These are phyloP conservation scores for Scenedesmus sp. DNA, from an alignment of 163 green algal species.

Conservation along the genomic window DNA sequence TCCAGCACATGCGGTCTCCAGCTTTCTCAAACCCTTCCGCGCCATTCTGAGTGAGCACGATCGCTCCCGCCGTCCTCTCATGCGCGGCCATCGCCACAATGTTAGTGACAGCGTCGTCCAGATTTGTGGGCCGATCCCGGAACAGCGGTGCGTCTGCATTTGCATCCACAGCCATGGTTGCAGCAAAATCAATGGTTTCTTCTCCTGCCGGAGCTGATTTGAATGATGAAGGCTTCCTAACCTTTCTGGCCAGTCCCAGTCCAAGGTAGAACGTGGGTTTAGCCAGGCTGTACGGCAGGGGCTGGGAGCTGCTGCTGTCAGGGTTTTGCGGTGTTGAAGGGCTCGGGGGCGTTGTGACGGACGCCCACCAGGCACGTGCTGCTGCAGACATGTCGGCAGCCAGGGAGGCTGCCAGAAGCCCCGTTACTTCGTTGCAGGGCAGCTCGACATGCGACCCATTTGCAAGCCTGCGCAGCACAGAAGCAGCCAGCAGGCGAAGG, in stretches of 20 bases:
- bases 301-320: background rate
- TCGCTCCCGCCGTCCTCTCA: background rate
- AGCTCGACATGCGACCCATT: background rate
- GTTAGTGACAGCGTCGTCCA: background rate
- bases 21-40: background rate
- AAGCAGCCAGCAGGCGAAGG: background rate
- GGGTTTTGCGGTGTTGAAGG: background rate
- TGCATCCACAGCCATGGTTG: too few species aligned
- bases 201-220: background rate
- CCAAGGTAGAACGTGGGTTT: conserved; percentile 1
- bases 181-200: background rate
- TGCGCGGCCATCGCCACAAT: background rate
- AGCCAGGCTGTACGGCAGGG: background rate
- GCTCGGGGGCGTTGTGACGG: background rate
- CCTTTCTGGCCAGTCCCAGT: background rate
- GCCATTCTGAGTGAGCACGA: background rate
- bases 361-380: background rate
- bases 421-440: background rate
- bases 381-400: background rate
- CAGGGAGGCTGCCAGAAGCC: background rate
- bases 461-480: background rate
- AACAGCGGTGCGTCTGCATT: background rate
- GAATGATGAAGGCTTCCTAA: background rate
- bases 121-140: background rate
- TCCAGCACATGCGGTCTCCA: background rate